These are phyloP conservation scores for Mortierella sp. DNA, from an alignment of 371 early-diverging fungal genomes.

Conservation along the genomic window DNA sequence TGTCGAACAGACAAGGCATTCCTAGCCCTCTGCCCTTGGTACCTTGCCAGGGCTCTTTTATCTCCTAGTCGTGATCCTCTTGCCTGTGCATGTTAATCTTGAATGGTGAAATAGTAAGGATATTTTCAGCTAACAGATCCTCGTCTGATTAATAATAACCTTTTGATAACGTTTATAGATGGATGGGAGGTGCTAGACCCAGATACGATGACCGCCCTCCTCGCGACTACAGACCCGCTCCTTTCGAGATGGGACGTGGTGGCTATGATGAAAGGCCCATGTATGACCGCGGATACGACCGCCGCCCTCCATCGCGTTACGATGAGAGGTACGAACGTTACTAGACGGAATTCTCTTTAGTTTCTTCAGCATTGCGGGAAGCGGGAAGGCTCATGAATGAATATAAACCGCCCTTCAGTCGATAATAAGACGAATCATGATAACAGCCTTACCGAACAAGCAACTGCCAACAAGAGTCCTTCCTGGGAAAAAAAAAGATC, in stretches of 20 bases:
- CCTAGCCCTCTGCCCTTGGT: constrained; percentile 28
- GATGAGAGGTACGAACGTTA: constrained; percentile 69
- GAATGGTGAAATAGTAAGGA: constrained; percentile 5
- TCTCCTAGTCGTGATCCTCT: constrained; percentile 7
- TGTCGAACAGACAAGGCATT: no score
- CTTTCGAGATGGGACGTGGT: constrained; percentile 43
- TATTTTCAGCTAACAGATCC: not conserved
- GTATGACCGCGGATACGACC: constrained; percentile 56
- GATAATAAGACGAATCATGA: not conserved
- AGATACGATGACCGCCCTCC: constrained; percentile 53
- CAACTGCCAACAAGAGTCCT: not conserved
- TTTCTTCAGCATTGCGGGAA: not conserved
- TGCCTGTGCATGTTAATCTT: not conserved
- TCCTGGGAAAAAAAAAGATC: not conserved
- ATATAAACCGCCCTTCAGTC: not conserved
- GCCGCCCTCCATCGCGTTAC: constrained; percentile 38
- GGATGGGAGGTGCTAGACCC: constrained; percentile 50
- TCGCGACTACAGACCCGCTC: constrained; percentile 51
- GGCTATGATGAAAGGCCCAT: constrained; percentile 43
- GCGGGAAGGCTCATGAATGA: not conserved
- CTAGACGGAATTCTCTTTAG: constrained; percentile 24
- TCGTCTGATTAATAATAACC: not conserved
- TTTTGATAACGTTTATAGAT: constrained; percentile 6
- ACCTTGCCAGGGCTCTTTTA: constrained; percentile 48
- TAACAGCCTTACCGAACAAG: constrained; percentile 3